Evolutionary conservation across 2,329 filamentous ascomycete genomes (phyloP).

Genomic region (Clonostachys rhizophaga): DNA sequence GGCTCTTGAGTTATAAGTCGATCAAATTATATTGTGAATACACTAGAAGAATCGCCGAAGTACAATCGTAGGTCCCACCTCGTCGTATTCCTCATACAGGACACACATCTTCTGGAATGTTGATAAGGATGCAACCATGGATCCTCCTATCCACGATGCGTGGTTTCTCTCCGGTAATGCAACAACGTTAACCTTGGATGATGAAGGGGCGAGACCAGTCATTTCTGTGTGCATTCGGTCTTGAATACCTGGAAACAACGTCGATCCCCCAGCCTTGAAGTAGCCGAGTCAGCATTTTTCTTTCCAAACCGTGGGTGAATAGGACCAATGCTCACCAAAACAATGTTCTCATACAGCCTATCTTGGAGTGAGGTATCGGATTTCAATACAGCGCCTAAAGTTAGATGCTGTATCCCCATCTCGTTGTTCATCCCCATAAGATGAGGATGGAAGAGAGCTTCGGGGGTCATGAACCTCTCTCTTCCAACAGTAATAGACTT

Average conservation of each 20-base stretch:
- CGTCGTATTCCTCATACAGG: conserved; percentile 99
- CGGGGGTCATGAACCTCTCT: conserved; percentile 98
- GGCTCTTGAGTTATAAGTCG: too few species aligned
- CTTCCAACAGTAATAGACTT: conserved; percentile 99
- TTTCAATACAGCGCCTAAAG: conserved; percentile 99
- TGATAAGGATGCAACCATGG: conserved; percentile 90
- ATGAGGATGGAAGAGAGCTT: conserved; percentile 98
- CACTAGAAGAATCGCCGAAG: conserved; percentile 65
- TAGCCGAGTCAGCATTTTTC: too few species aligned
- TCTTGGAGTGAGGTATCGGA: conserved; percentile 99
- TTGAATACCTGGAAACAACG: conserved; percentile 99
- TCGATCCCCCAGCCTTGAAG: conserved; percentile 93
- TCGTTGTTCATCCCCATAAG: conserved; percentile 97
- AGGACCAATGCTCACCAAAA: conserved; percentile 73
- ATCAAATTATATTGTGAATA: too few species aligned
- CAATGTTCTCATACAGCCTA: conserved; percentile 99
- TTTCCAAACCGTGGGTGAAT: conserved; percentile 20
- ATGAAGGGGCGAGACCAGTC: conserved; percentile 95
- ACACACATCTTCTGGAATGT: conserved; percentile 99
- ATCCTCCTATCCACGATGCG: conserved; percentile 99
- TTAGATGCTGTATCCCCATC: conserved; percentile 93
- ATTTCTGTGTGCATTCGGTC: conserved; percentile 99
- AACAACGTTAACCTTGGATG: conserved; percentile 99
- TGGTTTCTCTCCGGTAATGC: conserved; percentile 97
- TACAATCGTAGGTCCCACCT: conserved; percentile 92